Evolutionary conservation across 208 protist genomes (phyloP), one percentile per base, ranked within the genome.

Genomic region (Wallacemonas sp.): DNA sequence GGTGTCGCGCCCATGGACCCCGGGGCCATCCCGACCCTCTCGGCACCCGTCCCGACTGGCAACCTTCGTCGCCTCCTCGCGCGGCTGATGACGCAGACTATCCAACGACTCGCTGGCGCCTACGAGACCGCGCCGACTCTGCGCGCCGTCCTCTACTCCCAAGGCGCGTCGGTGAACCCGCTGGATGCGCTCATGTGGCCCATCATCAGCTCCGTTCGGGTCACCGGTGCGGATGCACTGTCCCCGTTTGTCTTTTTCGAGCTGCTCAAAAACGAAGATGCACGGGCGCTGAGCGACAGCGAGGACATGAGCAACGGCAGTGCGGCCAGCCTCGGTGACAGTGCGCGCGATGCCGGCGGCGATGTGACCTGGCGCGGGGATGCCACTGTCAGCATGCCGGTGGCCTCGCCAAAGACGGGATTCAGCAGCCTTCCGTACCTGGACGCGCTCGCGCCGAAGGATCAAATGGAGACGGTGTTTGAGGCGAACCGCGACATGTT

Each of bases 381-480:
- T 10, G 26, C 5, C 18, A 23, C 4, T n/a, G n/a, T n/a, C n/a
- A n/a, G n/a, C 20, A 18, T 55, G 25, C 22, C 16, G n/a, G 18
- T 20, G 16, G 4, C 26, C 5, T 22, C 52, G 10, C 3, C 52
- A 3, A 36, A 36, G 31, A 14, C 52, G 7, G 32, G 52, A 4
- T 7, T 41, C 31, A n/a, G 11, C 52, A 59, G 52, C 22, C 52
- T 59, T 7, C 52, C 52, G 14, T 42, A 70, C 25, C 57, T 88
- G 16, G 79, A 91, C 65, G n/a, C 31, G 20, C 55, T 81, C 31
- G 48, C 52, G 10, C 74, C 73, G 2, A 41, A 61, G 22, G 65
- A 66, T n/a, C 77, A 65, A 0, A 73, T 84, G 55, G 76, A 84
- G 57, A 36, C 31, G n/a, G 46, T 87, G 36, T 82, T 85, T 57